phyloP scores from a whole-genome alignment of 1,284 basidiomycete genomes.

The Naganishia sp. region DNA sequence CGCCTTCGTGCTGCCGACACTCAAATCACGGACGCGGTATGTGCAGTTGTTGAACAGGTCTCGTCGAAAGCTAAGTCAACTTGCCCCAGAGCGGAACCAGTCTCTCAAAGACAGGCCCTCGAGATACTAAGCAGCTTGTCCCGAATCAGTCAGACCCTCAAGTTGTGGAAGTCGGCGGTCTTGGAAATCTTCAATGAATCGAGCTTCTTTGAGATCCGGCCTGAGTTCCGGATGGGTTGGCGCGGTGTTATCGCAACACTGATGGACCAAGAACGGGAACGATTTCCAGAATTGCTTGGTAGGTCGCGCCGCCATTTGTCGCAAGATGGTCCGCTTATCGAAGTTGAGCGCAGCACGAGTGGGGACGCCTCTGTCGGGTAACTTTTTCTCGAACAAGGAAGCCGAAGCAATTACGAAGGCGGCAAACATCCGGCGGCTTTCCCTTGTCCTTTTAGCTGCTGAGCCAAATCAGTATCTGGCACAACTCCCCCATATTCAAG shows the following conservation, averaged over 20 bases:
- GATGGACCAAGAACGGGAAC: conserved; percentile 83
- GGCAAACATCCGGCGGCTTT: conserved; percentile 81
- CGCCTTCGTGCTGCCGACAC: conserved; percentile 81
- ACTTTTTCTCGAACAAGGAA: conserved; percentile 95
- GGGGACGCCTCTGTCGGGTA: conserved; percentile 81
- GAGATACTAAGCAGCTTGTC: conserved; percentile 76
- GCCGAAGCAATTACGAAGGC: conserved; percentile 89
- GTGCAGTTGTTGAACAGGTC: not conserved
- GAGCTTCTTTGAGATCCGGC: conserved; percentile 72
- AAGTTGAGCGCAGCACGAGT: conserved; percentile 51
- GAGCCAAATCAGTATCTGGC: conserved; percentile 88
- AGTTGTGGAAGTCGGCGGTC: conserved; percentile 80
- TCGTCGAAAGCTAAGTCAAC: not conserved
- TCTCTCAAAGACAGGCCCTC: conserved; percentile 47
- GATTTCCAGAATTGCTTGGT: conserved; percentile 81
- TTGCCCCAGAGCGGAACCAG: not conserved
- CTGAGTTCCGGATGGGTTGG: conserved; percentile 64
- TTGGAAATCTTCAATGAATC: conserved; percentile 80
- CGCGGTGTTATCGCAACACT: conserved; percentile 74
- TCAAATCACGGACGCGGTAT: conserved; percentile 39
- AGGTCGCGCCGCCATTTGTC: conserved; percentile 37
- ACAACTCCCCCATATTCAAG: conserved; percentile 89
- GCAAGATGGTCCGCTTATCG: not conserved
- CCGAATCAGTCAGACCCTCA: conserved; percentile 72
- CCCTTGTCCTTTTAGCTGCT: conserved; percentile 78